Conservation (phyloP, 2,329 filamentous ascomycete species). For the Ophiostoma sp. region DNA sequence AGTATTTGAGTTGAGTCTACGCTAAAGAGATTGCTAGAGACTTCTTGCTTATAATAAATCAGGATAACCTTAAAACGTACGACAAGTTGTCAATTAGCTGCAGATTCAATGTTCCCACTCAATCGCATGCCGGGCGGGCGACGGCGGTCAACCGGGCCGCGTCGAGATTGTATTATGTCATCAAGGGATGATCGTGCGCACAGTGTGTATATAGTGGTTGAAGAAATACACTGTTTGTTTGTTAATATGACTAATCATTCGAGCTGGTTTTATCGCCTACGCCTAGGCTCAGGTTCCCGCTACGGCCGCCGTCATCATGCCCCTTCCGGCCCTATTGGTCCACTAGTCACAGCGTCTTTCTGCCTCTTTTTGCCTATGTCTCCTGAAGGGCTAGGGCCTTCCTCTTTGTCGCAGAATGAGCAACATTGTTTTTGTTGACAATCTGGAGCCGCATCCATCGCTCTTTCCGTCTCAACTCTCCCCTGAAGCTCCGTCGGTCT, state of each 20-base stretch:
- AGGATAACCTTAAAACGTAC: neutral
- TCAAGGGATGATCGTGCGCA: neutral
- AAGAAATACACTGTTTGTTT: neutral
- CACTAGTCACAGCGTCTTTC: neutral
- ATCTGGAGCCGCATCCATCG: neutral
- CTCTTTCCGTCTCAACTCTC: neutral
- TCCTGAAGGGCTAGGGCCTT: neutral
- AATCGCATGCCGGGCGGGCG: slow-evolving; percentile 10
- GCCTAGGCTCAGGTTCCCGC: neutral
- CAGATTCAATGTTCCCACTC: slow-evolving; percentile 1
- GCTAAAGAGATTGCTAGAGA: neutral
- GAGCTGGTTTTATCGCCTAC: neutral
- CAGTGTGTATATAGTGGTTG: neutral
- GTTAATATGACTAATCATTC: neutral
- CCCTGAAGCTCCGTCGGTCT: neutral
- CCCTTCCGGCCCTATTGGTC: slow-evolving; percentile 5
- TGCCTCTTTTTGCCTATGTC: neutral
- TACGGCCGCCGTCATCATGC: slow-evolving; percentile 11
- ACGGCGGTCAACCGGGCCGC: slow-evolving; percentile 12
- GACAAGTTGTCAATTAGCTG: neutral
- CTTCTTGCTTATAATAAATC: neutral
- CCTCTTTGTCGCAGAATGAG: slow-evolving; percentile 6
- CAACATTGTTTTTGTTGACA: slow-evolving; percentile 5
- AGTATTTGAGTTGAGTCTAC: neutral
- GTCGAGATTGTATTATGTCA: slow-evolving; percentile 1